Evolutionary conservation across 768 basidiomycete genomes (phyloP), one percentile per base, ranked within the genome.

Genomic region (Boletus rufocinnamomeus): DNA sequence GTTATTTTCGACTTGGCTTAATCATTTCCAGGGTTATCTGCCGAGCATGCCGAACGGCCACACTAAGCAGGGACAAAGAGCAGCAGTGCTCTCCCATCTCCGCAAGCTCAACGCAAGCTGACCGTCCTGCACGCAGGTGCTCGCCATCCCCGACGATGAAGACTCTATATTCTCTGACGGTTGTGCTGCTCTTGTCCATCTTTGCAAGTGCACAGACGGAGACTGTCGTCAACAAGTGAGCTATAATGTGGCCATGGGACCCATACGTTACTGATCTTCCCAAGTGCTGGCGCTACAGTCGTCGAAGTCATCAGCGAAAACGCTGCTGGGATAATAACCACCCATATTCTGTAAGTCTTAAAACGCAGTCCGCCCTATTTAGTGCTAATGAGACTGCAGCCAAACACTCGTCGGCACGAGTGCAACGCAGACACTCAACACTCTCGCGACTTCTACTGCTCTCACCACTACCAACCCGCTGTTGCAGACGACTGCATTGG

Each of bases 251-350:
- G 9, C 35, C 44, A 32, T 47, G 19, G 13, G 25, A 40, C 48
- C 30, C 32, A 17, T 10, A 34, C 49, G 13, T 32, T 37, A 32
- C 52, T 67, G 76, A 62, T 60, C 57, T 21, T 54, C 45, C 30
- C n/a, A 57, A 81, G 80, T 7, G 71, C 72, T 41, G 87, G 88
- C 8, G 66, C 75, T 35, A 78, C 85, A 0, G 74, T 89, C 46
- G 76, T 86, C 30, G 77, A 82, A 55, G 72, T 80, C 46, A 53
- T 82, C 58, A 78, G 80, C 19, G 61, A 72, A 34, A 77, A 82
- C 61, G 61, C 68, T 2, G 50, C 62, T 40, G 83, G 80, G 28
- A 16, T 74, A 14, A 69, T 76, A 7, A 66, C 72, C 1, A 87
- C 85, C 9, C 58, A 66, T 25, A 69, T 73, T 7, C 35, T 86